Conservation (phyloP, 805 yeast genomes). For the Lachancea mirantina region DNA sequence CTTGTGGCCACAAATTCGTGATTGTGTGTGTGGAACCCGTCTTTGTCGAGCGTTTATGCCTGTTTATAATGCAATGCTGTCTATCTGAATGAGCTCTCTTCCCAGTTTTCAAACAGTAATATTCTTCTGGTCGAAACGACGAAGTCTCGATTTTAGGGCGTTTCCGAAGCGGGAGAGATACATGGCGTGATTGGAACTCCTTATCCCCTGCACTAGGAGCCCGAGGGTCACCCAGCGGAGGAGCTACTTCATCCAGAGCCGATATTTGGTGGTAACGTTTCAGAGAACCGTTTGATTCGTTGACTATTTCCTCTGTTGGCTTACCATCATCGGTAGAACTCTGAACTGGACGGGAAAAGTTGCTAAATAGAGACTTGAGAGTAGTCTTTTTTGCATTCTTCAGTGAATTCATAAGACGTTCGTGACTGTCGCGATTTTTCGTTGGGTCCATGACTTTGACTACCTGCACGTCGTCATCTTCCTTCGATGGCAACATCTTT, state of each 20-base stretch:
- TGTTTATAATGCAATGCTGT: too few species aligned
- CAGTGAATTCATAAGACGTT: conserved; percentile 6
- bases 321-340: conserved; percentile 1
- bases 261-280: conserved; percentile 15
- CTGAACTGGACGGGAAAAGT: conserved; percentile 10
- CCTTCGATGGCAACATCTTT: not conserved
- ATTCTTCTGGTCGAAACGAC: conserved; percentile 11
- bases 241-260: conserved; percentile 11
- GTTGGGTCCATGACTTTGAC: conserved; percentile 2
- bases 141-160: too few species aligned
- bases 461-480: conserved; percentile 3
- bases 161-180: too few species aligned
- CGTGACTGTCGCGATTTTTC: conserved; percentile 5
- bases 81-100: too few species aligned
- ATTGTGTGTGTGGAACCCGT: conserved; percentile 2
- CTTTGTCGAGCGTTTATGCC: not conserved
- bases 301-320: not conserved
- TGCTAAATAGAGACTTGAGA: conserved; percentile 19
- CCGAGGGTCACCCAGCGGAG: conserved; percentile 19
- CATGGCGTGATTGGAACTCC: too few species aligned
- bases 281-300: conserved; percentile 4
- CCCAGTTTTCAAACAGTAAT: conserved; percentile 13
- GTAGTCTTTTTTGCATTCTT: conserved; percentile 18
- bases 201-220: too few species aligned
- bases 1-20: conserved; percentile 30